Conservation (phyloP, 805 yeast genomes). For the Suhomyces tanzawaensis region DNA sequence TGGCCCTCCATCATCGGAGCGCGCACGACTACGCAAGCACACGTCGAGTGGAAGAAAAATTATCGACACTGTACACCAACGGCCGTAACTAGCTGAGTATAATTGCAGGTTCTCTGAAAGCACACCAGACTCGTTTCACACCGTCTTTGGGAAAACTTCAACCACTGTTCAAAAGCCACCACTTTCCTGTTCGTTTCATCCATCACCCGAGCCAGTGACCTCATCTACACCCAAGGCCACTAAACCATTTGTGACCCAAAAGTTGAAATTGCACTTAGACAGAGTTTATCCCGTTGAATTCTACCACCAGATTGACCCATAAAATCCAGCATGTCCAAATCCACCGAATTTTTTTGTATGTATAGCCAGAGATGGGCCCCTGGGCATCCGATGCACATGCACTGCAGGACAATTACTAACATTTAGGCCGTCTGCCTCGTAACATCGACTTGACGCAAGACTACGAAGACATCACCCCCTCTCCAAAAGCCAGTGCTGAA, state of each 20-base stretch:
- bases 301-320: not conserved
- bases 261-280: too few species aligned
- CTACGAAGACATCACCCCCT: conserved; percentile 34
- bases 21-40: not conserved
- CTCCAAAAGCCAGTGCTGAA: conserved; percentile 41
- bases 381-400: not conserved
- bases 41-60: conserved; percentile 1
- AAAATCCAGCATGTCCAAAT: conserved; percentile 32
- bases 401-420: conserved; percentile 21
- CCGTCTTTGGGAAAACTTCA: too few species aligned
- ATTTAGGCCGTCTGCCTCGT: conserved; percentile 27
- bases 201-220: not conserved
- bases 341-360: conserved; percentile 41
- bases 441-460: conserved; percentile 28
- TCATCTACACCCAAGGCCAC: not conserved
- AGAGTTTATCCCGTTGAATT: too few species aligned
- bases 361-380: conserved; percentile 6
- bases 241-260: not conserved
- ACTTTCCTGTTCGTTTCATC: not conserved
- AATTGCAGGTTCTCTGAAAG: too few species aligned
- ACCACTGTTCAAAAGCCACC: too few species aligned
- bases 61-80: not conserved
- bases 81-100: not conserved
- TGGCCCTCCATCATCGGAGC: not conserved
- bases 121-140: too few species aligned